Evolutionary conservation across 1,139 yeast genomes (phyloP).

Genomic region (Wickerhamomyces sp.): DNA sequence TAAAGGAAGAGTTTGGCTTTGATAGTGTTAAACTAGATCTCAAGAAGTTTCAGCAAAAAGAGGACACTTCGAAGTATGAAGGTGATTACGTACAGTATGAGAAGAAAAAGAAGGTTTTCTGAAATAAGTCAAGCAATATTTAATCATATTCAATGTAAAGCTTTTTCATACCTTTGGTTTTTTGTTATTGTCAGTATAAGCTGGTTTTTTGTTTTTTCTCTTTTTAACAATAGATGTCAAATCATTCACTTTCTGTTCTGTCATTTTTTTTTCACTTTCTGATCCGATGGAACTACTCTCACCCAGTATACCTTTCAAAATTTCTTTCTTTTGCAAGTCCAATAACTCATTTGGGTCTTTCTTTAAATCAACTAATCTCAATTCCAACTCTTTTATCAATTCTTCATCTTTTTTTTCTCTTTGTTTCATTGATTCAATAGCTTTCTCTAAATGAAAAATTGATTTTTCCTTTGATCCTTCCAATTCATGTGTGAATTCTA

Average conservation of each 20-base stretch:
- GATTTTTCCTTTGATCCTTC: conserved; percentile 46
- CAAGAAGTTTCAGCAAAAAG: not conserved
- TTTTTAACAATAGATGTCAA: conserved; percentile 52
- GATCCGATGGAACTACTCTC: conserved; percentile 31
- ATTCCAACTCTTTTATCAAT: conserved; percentile 27
- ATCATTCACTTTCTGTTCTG: conserved; percentile 41
- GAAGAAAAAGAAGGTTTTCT: too few species aligned
- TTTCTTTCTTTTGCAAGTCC: conserved; percentile 51
- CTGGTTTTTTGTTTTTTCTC: conserved; percentile 32
- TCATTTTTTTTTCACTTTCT: conserved; percentile 12
- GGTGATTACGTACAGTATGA: too few species aligned
- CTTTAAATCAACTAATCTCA: conserved; percentile 44
- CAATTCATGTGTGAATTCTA: conserved; percentile 62
- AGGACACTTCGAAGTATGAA: not conserved
- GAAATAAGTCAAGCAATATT: too few species aligned
- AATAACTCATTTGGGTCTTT: conserved; percentile 48
- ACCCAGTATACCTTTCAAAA: conserved; percentile 61
- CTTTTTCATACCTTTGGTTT: conserved; percentile 11
- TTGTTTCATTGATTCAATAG: conserved; percentile 54
- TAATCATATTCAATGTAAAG: too few species aligned
- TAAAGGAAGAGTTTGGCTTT: conserved; percentile 20
- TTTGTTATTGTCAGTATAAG: conserved; percentile 6
- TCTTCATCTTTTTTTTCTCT: conserved; percentile 24
- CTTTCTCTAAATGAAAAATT: conserved; percentile 50
- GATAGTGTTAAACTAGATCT: conserved; percentile 12